These are phyloP conservation scores for Aphanomyces stellatus DNA, from an alignment of 352 stramenopile genomes.

Conservation along the genomic window DNA sequence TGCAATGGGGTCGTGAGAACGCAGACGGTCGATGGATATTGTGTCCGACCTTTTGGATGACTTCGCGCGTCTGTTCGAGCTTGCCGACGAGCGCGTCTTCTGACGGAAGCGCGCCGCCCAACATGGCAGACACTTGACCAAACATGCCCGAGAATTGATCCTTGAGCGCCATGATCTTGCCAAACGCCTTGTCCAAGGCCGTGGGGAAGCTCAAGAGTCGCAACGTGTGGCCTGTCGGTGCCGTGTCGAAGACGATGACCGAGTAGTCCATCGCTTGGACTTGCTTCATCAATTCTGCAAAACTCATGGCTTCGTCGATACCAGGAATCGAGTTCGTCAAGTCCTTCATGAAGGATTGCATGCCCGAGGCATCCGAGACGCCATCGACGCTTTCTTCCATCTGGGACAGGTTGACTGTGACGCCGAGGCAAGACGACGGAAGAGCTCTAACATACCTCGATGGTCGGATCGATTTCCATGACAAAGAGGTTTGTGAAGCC, in stretches of 20 bases:
- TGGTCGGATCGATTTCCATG: conserved; percentile 97
- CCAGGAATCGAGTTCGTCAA: conserved; percentile 96
- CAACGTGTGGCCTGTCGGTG: conserved; percentile 96
- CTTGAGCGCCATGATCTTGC: conserved; percentile 97
- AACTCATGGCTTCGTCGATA: conserved; percentile 99
- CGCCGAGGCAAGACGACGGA: not conserved
- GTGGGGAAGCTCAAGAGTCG: conserved; percentile 96
- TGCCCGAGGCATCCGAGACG: conserved; percentile 79
- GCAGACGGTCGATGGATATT: not conserved
- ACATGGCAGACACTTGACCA: conserved; percentile 67
- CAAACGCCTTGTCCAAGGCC: conserved; percentile 97
- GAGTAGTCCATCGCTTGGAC: conserved; percentile 97
- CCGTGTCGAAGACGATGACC: conserved; percentile 98
- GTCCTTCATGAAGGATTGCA: conserved; percentile 94
- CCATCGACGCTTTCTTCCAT: conserved; percentile 73
- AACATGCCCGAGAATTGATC: conserved; percentile 86
- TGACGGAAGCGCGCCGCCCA: conserved; percentile 63
- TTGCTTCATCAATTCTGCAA: conserved; percentile 98
- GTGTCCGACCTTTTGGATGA: conserved; percentile 92
- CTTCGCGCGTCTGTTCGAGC: conserved; percentile 91
- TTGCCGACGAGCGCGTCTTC: conserved; percentile 95
- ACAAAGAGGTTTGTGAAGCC: conserved; percentile 97
- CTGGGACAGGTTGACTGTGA: conserved; percentile 24
- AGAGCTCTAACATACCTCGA: conserved; percentile 41
- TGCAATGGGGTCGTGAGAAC: not conserved